Conservation (phyloP, 2,329 filamentous ascomycete genomes). For the Fusarium sp. region DNA sequence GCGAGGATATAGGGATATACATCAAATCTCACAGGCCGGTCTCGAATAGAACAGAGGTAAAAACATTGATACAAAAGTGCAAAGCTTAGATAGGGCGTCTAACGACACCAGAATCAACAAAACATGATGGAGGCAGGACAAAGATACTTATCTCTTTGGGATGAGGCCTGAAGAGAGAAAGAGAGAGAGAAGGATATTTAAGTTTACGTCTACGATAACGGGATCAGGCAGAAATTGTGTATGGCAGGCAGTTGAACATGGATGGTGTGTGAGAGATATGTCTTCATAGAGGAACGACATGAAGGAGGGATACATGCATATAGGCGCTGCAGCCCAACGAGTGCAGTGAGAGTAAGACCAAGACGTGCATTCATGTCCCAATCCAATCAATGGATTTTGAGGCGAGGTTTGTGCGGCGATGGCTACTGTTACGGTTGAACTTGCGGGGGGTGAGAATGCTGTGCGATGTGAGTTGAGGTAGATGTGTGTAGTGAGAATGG, state of each 20-base stretch:
- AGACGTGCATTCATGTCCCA: constrained; percentile 30
- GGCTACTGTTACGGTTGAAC: not conserved
- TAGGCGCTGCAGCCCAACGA: constrained; percentile 36
- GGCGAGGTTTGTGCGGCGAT: constrained; percentile 27
- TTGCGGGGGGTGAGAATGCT: constrained; percentile 31
- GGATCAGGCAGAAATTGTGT: constrained; percentile 12
- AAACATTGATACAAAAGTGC: constrained; percentile 24
- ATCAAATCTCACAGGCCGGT: constrained; percentile 33
- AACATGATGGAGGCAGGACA: constrained; percentile 16
- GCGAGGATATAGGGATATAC: constrained; percentile 44
- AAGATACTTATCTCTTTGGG: constrained; percentile 11
- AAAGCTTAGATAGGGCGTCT: constrained; percentile 12
- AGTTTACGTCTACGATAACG: constrained; percentile 5
- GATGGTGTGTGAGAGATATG: constrained; percentile 32
- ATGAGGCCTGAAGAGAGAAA: constrained; percentile 2
- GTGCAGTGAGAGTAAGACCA: constrained; percentile 8
- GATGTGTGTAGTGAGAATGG: not conserved
- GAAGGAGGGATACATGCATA: constrained; percentile 35
- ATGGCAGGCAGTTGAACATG: constrained; percentile 7
- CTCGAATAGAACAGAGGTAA: not conserved
- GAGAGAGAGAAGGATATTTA: constrained; percentile 32
- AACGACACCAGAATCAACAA: constrained; percentile 8
- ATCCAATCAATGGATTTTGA: constrained; percentile 37
- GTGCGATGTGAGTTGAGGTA: constrained; percentile 22
- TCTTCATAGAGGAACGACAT: constrained; percentile 18